These are phyloP conservation scores for Coniosporium apollinis DNA, from an alignment of 495 filamentous ascomycete genomes.

Conservation along the genomic window DNA sequence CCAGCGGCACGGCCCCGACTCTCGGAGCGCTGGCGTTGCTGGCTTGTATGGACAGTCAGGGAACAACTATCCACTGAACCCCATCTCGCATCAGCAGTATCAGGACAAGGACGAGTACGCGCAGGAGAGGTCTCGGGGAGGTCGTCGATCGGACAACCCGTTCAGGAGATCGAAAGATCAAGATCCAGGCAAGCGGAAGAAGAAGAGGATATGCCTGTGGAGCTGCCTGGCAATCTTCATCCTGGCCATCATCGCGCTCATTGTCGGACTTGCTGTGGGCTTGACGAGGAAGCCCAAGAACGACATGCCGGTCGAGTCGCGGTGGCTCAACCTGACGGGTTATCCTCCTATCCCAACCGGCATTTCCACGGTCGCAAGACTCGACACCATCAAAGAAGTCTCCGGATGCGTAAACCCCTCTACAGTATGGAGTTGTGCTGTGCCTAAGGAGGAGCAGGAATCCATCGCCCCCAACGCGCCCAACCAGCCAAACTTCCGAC, in stretches of 20 bases:
- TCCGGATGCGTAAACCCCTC: conserved; percentile 50
- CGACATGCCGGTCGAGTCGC: conserved; percentile 17
- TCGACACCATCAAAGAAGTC: conserved; percentile 37
- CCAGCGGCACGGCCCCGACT: too few species aligned
- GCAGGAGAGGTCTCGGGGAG: too few species aligned
- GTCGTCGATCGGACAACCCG: too few species aligned
- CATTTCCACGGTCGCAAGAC: conserved; percentile 53
- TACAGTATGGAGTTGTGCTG: conserved; percentile 64
- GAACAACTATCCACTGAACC: too few species aligned
- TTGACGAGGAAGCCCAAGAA: conserved; percentile 2
- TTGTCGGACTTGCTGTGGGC: conserved; percentile 8
- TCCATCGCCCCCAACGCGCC: conserved; percentile 40
- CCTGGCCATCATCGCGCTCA: conserved; percentile 4
- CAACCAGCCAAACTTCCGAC: conserved; percentile 56
- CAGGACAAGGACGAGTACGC: too few species aligned
- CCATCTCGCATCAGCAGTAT: too few species aligned
- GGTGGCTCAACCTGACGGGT: conserved; percentile 70
- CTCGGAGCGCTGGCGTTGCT: too few species aligned
- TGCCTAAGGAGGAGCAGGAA: conserved; percentile 58
- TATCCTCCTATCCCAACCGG: conserved; percentile 79
- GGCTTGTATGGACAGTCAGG: too few species aligned
- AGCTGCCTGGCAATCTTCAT: too few species aligned
- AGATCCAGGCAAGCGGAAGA: conserved; percentile 1
- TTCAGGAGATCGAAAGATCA: too few species aligned
- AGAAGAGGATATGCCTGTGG: not conserved